Evolutionary conservation across 768 basidiomycete genomes (phyloP), one percentile per base, ranked within the genome.

Genomic region (Nevesoporus exiguus): DNA sequence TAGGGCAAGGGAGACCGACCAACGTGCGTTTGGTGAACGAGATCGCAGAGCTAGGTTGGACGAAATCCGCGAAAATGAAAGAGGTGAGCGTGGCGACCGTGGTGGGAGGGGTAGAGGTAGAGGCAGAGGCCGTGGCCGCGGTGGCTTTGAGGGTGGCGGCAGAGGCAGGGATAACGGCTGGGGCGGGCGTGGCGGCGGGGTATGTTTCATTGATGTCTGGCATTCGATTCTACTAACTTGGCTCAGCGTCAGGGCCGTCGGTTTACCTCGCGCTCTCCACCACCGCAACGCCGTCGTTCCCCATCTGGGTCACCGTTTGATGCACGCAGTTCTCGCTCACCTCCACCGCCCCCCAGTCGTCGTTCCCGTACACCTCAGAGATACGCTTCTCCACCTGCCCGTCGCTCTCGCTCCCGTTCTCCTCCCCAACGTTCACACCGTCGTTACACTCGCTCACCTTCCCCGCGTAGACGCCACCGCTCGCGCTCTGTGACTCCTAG

Each of bases 1-100:
- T n/a, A 78, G 77, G 52, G 83, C 81, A 21, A 75, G 80, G 44
- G 81, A 83, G 55, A 79, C 73, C 33, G 88, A 91, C 61, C 77
- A 76, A 7, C 77, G 82, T 19, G 81, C 83, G 3, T 75, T 90
- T 51, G 83, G 84, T 41, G 86, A 90, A 62, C 77, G 86, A 48
- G 87, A 89, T 63, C 79, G 89, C 51, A 75, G 90, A 24, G 74
- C 76, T 43, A 77, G 84, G 40, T 71, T 91, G 22, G 84, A 90
- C 56, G 87, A 90, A 55, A 77, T 88, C 11, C 75, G 86, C 40
- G 83, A 83, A 24, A 73, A 74, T n/a, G 86, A 84, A 47, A 74
- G 82, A 44, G 77, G 76, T 14, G 73, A 71, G 0, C 68, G 77
- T n/a, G 62, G 60, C 29, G 79, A 71, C 1, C 68, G 77, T 22